Base-by-base conservation (phyloP, 768 basidiomycete genomes). In the Calocybe indica region DNA sequence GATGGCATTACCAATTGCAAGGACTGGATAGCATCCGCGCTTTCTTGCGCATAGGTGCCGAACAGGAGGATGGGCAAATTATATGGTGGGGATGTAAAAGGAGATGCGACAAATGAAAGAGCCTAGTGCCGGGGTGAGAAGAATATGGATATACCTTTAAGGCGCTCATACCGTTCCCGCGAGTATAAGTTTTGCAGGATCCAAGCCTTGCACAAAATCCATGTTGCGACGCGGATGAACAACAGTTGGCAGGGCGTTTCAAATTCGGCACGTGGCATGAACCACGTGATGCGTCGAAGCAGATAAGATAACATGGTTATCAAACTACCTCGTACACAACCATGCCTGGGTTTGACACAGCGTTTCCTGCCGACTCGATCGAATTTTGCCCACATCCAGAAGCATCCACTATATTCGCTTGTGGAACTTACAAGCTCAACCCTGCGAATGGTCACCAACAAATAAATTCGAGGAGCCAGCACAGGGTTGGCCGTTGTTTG, bases 11-110 rank as follows among this genome's bases (percentile, higher is more conserved):
- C 89, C 41, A 72, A 69, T 57, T 82, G 82, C 56, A 88, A 61
- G 5, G 86, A 82, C 52, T 83, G 79, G 5, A 71, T 55, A 0
- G 79, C 79, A 42, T 89, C 88, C 7, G 69, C 66, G 47, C 73
- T 79, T 57, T 92, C 89, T 56, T 86, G 82, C 0, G 75, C 82
- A 61, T 88, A 83, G 1, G 70, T 66, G 1, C 90, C 90, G 52
- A 90, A 91, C 22, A 92, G 72, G 53, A 89, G 85, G 45, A 92
- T 71, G n/a, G 90, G 82, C 14, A 92, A 70, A 59, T 92, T 92
- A 63, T 92, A 92, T 1, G 72, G 59, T 1, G 88, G 85, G 0
- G 79, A 66, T 0, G 68, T 53, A 58, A 80, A 85, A 5, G 82
- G 71, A 38, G 71, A 70, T 39, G 78, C 66, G 40, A 73, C 42